Base-by-base conservation (phyloP, 2,329 filamentous ascomycete species). In the Apiospora sp. region DNA sequence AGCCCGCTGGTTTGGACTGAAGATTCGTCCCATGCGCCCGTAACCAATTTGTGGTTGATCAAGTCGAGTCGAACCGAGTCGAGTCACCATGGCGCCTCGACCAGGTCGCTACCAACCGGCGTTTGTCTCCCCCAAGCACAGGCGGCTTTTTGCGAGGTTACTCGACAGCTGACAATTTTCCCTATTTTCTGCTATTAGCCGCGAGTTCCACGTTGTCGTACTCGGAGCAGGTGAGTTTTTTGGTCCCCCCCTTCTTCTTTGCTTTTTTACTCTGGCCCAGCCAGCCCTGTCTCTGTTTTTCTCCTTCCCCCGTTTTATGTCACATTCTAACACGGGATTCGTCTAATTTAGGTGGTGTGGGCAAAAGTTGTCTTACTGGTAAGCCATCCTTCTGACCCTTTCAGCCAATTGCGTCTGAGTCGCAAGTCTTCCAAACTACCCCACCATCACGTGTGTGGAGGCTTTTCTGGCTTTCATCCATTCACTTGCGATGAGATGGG, bases 351-450 rank as follows among this genome's bases (percentile, higher is more conserved):
- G 93, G 94, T 84, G 94, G 94, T 82, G 94, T 97, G 80, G 94
- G 94, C 75, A 97, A 97, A 85, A 97, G 94, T 82, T 97, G 94
- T 87, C 87, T 97, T 78, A 97, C 94, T 83, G 94, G 94, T 96
- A 87, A 82, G 86, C 67, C 37, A 48, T 67, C 46, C 69, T 67
- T 64, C 71, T 67, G 61, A 69, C 30, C 27, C 27, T 10, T 68
- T 24, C 44, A 49, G 44, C 27, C 46, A 48, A 34, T 51, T 48
- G 46, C 44, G 46, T 69, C 44, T 54, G 68, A 69, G 68, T 69
- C 46, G 68, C 68, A 41, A 48, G 44, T 41, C 27, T 16, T 30
- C 27, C 19, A 16, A 34, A 58, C 24, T 75, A 46, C 70, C 72
- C 69, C 46, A 34, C 68, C 30, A 69, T 71, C 41, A 48, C 70